Conservation (phyloP, 2,329 filamentous ascomycete genomes). For the Exophiala viscosa region DNA sequence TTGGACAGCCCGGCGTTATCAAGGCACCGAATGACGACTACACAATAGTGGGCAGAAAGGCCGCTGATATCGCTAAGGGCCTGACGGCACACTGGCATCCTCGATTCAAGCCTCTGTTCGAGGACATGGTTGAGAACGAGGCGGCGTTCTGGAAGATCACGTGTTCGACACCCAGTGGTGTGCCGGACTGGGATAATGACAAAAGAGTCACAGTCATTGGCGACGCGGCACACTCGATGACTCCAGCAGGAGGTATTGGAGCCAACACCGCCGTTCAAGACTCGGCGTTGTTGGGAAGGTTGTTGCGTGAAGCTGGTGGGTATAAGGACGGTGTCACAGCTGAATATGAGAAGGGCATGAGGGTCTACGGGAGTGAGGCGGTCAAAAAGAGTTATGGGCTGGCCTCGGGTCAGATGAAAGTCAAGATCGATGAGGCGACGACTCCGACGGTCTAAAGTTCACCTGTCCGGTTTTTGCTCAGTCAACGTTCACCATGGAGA, state of each 20-base stretch:
- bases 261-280: slow-evolving; percentile 46
- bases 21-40: slow-evolving; percentile 58
- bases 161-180: slow-evolving; percentile 34
- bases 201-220: slow-evolving; percentile 41
- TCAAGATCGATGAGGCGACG: slow-evolving; percentile 44
- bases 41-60: slow-evolving; percentile 51
- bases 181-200: slow-evolving; percentile 34
- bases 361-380: slow-evolving; percentile 54
- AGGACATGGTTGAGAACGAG: slow-evolving; percentile 31
- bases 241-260: slow-evolving; percentile 45
- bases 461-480: too few relatives aligned
- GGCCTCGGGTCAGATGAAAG: slow-evolving; percentile 44
- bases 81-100: slow-evolving; percentile 30
- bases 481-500: too few relatives aligned
- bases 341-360: slow-evolving; percentile 40
- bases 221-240: slow-evolving; percentile 47
- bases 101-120: slow-evolving; percentile 28
- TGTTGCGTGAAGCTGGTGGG: slow-evolving; percentile 53
- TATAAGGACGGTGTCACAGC: slow-evolving; percentile 38
- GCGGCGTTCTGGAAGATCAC: slow-evolving; percentile 35
- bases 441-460: too few relatives aligned
- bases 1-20: slow-evolving; percentile 56
- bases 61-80: slow-evolving; percentile 25
- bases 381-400: slow-evolving; percentile 53
- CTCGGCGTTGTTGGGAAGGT: slow-evolving; percentile 39